A percentile compares a stretch with the other conserved stretches of the same genome.
These are phyloP conservation scores for Rhodotorula sphaerocarpa DNA, from an alignment of 768 basidiomycete species.

Conservation along the genomic window DNA sequence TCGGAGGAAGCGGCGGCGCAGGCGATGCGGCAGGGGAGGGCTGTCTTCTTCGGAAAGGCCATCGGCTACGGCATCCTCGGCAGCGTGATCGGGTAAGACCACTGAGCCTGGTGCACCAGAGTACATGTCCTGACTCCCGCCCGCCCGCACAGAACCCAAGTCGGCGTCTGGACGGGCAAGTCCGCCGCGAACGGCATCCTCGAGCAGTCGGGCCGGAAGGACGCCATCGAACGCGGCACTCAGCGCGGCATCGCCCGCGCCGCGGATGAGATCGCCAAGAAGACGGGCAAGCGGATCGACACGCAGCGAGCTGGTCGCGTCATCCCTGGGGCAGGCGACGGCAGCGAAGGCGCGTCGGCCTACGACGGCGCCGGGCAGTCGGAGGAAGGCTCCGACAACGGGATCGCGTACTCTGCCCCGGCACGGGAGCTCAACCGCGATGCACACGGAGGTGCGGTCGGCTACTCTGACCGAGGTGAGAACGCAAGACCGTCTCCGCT, in stretches of 20 bases:
- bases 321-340: background rate
- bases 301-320: background rate
- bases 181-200: background rate
- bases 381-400: background rate
- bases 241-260: slow-evolving; percentile 3
- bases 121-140: background rate
- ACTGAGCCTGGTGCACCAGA: too few species aligned
- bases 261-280: background rate
- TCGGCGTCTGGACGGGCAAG: slow-evolving; percentile 12
- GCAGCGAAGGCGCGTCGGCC: background rate
- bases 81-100: slow-evolving; percentile 9
- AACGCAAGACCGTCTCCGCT: too few species aligned
- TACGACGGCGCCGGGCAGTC: background rate
- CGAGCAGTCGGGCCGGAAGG: slow-evolving; percentile 14
- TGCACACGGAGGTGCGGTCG: slow-evolving; percentile 1
- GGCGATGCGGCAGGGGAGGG: slow-evolving; percentile 12
- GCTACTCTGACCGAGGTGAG: slow-evolving; percentile 29
- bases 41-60: slow-evolving; percentile 16
- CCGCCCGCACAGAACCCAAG: slow-evolving; percentile 4
- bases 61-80: slow-evolving; percentile 26
- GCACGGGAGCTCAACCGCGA: slow-evolving; percentile 12
- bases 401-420: slow-evolving; percentile 17
- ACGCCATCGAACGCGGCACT: slow-evolving; percentile 8
- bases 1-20: slow-evolving; percentile 14
- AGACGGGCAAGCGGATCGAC: slow-evolving; percentile 1